Evolutionary conservation across 345 rosid genomes (phyloP), one percentile per base, ranked within the genome.

Genomic region (Reutealis trisperma): DNA sequence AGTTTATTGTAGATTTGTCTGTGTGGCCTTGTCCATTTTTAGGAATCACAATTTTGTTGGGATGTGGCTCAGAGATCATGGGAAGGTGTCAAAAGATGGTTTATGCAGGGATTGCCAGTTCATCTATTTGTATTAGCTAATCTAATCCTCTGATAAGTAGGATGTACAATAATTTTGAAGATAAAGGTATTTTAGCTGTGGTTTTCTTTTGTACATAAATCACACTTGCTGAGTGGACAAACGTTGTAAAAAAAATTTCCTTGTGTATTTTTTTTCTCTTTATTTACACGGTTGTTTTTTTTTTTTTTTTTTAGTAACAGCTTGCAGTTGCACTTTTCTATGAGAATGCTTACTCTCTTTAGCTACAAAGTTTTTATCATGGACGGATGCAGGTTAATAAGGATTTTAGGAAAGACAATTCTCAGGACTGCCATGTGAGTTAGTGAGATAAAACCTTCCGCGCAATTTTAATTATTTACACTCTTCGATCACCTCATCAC

Each of bases 141-240:
- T 75, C 75, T 71, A 61, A 65, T 79, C 52, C 24, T 69, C 22
- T 62, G 70, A 74, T 79, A 24, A 14, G 70, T 61, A 63, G 75
- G 65, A 32, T 74, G 75, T 75, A 79, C 44, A 73, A 54, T 74
- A 54, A 52, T 70, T 72, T 49, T 79, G 44, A 22, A n/a, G 82
- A 67, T 58, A 42, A 32, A 22, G 49, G 61, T 37, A 30, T n/a
- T 73, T 59, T 55, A 27, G 72, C 59, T 30, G 67, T 44, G 41
- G 30, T 19, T 73, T 61, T 73, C 54, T 55, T 54, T 74, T 79
- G 82, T 79, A 79, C 78, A 79, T 57, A 74, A 68, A 79, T 60
- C 41, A 5, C 41, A 37, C 6, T 61, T 77, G 8, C 21, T 32
- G 45, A 59, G 37, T 47, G 44, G 72, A 55, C 63, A 55, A 52